Evolutionary conservation across 805 yeast genomes (phyloP), one percentile per base, ranked within the genome.

Genomic region (Henningerozyma blattae): DNA sequence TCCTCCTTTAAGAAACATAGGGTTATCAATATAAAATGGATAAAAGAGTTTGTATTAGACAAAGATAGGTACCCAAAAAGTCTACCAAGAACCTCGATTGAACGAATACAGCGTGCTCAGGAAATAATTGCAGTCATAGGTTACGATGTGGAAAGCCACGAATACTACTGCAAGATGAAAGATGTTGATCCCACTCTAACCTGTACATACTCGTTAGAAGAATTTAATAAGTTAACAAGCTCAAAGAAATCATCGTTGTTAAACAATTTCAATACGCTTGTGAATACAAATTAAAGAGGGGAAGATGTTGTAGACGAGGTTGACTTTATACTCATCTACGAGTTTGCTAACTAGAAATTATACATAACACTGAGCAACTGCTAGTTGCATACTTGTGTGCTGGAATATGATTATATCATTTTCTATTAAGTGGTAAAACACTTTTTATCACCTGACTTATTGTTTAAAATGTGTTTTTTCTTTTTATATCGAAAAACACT

Each of bases 71-170:
- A 16, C 22, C 16, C 28, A 14, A 33, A 33, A 24, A 18, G 14
- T 13, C 22, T 15, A n/a, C 36, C 36, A 15, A 15, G 28, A 17
- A 12, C 32, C 8, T 15, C 12, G 9, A n/a, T 22, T 12, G 36
- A 33, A 24, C 13, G 14, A 20, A 8, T 12, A 9, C 15, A 28
- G 4, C 15, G 36, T n/a, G 6, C 24, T 14, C 15, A 14, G 5
- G 32, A 33, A 16, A 33, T 28, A n/a, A n/a, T 15, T n/a, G 17
- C 27, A 15, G n/a, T 33, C 10, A 18, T 28, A 14, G 36, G 32
- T 14, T 25, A 25, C 17, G 15, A 15, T 25, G 13, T 15, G n/a
- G 20, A 24, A 14, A n/a, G 17, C 8, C 15, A 24, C 12, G 12
- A 5, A 13, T 27, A 18, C 16, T 32, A 32, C 19, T 32, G 34